These are phyloP conservation scores for Aspergillus terreus DNA, from an alignment of 2,329 filamentous ascomycete species.

Conservation along the genomic window DNA sequence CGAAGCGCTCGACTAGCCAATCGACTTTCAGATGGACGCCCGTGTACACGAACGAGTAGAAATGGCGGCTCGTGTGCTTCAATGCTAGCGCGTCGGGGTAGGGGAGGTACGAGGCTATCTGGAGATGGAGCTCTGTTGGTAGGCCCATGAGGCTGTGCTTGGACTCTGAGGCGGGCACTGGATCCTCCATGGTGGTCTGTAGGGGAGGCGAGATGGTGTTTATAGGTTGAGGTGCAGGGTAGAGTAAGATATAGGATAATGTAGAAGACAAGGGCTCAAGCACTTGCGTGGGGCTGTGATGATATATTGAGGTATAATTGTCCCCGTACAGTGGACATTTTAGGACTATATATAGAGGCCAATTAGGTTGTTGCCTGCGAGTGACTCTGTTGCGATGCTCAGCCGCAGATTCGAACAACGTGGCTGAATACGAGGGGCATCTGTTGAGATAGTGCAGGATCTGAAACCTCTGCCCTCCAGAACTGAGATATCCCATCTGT, in stretches of 20 bases:
- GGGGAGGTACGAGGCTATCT: slow-evolving; percentile 57
- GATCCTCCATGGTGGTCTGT: neutral
- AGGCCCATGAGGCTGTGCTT: slow-evolving; percentile 46
- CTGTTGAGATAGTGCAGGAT: too few relatives aligned
- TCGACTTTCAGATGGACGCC: slow-evolving; percentile 63
- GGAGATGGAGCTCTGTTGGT: slow-evolving; percentile 64
- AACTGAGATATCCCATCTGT: too few relatives aligned
- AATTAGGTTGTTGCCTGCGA: slow-evolving; percentile 12
- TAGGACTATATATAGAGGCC: slow-evolving; percentile 5
- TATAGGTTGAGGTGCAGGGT: too few relatives aligned
- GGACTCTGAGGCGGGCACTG: neutral
- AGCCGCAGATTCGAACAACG: slow-evolving; percentile 2
- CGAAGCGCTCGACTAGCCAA: slow-evolving; percentile 64
- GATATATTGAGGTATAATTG: too few relatives aligned
- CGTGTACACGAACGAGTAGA: slow-evolving; percentile 63
- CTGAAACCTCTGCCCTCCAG: too few relatives aligned
- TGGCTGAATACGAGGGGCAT: slow-evolving; percentile 1
- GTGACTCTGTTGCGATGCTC: neutral
- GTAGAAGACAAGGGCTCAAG: too few relatives aligned
- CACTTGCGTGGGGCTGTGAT: too few relatives aligned
- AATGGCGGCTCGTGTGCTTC: slow-evolving; percentile 63
- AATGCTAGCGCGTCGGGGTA: slow-evolving; percentile 70
- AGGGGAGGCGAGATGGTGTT: too few relatives aligned
- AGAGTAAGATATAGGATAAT: too few relatives aligned
- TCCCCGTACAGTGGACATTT: neutral